Base-by-base conservation (phyloP, 139 green algal species). In the Picochlorum costavermella region DNA sequence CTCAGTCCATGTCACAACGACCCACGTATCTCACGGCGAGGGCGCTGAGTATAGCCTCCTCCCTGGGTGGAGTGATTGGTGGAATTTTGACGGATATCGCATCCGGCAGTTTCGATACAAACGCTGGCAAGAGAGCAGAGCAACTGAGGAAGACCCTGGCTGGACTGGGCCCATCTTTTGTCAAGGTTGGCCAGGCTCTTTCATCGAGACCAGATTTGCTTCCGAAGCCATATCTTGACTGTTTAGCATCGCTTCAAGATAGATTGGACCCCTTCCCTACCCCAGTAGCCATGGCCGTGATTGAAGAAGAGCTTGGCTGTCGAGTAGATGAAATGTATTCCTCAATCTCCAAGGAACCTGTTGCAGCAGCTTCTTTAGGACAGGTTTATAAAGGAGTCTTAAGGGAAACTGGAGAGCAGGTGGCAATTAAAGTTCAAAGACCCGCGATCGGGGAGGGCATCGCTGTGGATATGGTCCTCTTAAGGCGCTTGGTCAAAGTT, bases 391-490 rank as follows among this genome's bases (percentile, higher is more conserved):
- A 75, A 43, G 91, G 73, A 0, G 43, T 56, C n/a, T 71, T 96
- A 63, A 56, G 65, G 6, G 36, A 59, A 6, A 94, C 76, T 3
- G 93, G 93, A 2, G 78, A 92, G 60, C 23, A 67, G 20, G 93
- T 98, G 20, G 93, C 93, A 0, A 83, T 98, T 28, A 98, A 98
- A 82, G 92, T 98, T 48, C 92, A 98, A 85, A 79, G 92, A 37
- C 92, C 92, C 4, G 81, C 82, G 49, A 96, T 98, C 45, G 81
- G 79, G 8, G 92, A 95, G 62, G 76, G 63, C 75, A 96, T 98
- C 44, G 89, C 89, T 2, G 65, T 95, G 11, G 90, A 96, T 81
- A 81, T 81, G 74, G 76, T 97, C 59, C 81, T 98, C 76, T 82
- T 97, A 65, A 71, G 91, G 5, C 60, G 84, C 20, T 72, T 95